phyloP scores from a whole-genome alignment of 306 rosid genomes.

The Sphenostylis stenocarpa region DNA sequence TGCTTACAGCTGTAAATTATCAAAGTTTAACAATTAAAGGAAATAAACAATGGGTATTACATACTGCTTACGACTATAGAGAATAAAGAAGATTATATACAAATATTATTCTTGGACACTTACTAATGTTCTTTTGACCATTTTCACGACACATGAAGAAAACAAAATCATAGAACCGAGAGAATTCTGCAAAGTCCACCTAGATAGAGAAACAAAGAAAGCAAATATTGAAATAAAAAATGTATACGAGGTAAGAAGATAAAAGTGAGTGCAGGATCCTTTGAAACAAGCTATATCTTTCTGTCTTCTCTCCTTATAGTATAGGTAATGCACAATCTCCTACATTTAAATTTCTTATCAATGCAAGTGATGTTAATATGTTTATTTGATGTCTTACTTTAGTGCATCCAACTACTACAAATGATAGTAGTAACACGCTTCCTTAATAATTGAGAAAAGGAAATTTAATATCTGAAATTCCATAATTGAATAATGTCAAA shows the following conservation, averaged over 20 bases:
- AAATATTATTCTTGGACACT: constrained; percentile 32
- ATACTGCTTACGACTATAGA: constrained; percentile 12
- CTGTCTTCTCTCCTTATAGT: constrained; percentile 2
- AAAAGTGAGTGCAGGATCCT: neutral
- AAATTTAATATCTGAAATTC: constrained; percentile 8
- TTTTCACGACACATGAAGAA: constrained; percentile 85
- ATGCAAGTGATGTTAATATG: neutral
- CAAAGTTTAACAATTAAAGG: constrained; percentile 14
- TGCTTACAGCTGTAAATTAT: constrained; percentile 70
- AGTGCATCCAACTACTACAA: constrained; percentile 19
- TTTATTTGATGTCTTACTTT: constrained; percentile 23
- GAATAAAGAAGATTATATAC: constrained; percentile 21
- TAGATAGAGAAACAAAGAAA: constrained; percentile 40
- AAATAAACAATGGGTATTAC: constrained; percentile 20
- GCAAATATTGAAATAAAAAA: constrained; percentile 19
- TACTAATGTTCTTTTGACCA: constrained; percentile 96
- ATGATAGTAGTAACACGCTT: neutral
- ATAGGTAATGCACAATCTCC: constrained; percentile 18
- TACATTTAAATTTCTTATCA: neutral
- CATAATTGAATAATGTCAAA: constrained; percentile 18
- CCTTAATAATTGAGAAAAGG: neutral
- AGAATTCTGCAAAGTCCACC: constrained; percentile 73
- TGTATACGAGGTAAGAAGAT: constrained; percentile 13
- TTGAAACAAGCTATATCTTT: neutral
- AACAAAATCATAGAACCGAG: constrained; percentile 88